Evolutionary conservation across 805 yeast species (phyloP).

Genomic region (Peterozyma toletana): DNA sequence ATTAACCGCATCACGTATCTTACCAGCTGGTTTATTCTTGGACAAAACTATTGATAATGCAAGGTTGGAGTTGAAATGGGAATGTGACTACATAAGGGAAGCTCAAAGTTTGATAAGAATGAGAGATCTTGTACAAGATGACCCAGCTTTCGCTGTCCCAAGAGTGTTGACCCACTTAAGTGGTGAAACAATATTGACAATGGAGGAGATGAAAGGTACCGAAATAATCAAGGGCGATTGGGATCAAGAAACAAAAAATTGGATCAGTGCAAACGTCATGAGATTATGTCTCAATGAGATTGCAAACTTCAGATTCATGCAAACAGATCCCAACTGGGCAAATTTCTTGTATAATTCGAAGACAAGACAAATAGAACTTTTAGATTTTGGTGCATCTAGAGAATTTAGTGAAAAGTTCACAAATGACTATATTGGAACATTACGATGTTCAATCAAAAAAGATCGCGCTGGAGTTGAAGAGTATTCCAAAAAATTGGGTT

Average conservation of each 20-base stretch:
- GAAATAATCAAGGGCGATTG: slow-evolving; percentile 76
- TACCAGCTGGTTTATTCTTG: slow-evolving; percentile 87
- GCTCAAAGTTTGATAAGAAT: slow-evolving; percentile 71
- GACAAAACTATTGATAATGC: slow-evolving; percentile 93
- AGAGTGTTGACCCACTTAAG: slow-evolving; percentile 69
- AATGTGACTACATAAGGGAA: slow-evolving; percentile 91
- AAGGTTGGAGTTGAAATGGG: slow-evolving; percentile 91
- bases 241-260: slow-evolving; percentile 67
- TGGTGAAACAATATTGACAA: slow-evolving; percentile 79
- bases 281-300: slow-evolving; percentile 80
- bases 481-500: slow-evolving; percentile 71
- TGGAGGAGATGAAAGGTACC: slow-evolving; percentile 79
- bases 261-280: slow-evolving; percentile 84
- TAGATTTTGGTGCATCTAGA: slow-evolving; percentile 95
- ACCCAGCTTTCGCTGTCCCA: slow-evolving; percentile 71
- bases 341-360: slow-evolving; percentile 76
- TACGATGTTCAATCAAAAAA: slow-evolving; percentile 65
- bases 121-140: slow-evolving; percentile 50
- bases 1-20: slow-evolving; percentile 74
- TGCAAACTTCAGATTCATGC: slow-evolving; percentile 84
- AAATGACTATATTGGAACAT: slow-evolving; percentile 55
- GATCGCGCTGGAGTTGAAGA: slow-evolving; percentile 60
- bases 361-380: slow-evolving; percentile 70
- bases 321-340: slow-evolving; percentile 99
- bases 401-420: slow-evolving; percentile 67